Base-by-base conservation (phyloP, 495 filamentous ascomycete species). In the Cudoniella acicularis region DNA sequence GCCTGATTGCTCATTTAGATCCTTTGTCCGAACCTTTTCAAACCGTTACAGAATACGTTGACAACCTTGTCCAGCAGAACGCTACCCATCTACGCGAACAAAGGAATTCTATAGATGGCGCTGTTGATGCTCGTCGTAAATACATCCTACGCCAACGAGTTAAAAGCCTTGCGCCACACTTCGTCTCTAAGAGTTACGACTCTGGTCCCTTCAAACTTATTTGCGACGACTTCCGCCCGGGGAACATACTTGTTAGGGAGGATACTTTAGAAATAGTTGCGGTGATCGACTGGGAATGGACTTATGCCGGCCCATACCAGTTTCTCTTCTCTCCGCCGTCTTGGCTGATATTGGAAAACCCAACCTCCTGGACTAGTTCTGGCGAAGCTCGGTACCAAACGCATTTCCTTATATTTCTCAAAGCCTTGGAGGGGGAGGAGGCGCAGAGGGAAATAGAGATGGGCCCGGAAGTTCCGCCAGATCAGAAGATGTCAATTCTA, bases 151-250 rank as follows among this genome's bases (percentile, higher is more conserved):
- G 20, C 20, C 21, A 48, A 20, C 54, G 26, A 30, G 47, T 59
- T 16, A 59, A 59, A 42, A 48, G 27, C 10, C 36, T 48, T 17
- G 23, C 21, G 47, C 46, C 56, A 11, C 9, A 52, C 45, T 59
- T 59, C 17, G 49, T 24, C 11, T n/a, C 46, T 2, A 21, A 36
- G 10, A 36, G 41, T 13, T 50, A 51, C 20, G 53, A 66, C 11
- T 45, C 52, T 20, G 69, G 68, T 11, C 64, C 63, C 2, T 74
- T 74, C 58, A 71, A 69, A 50, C 54, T 74, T 0, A 61, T 70
- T 30, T 70, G 62, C 27, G 72, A 74, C 26, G 73, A 76, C 56
- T 59, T 74, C 27, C 57, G 62, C 1, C 68, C 64, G 10, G 68
- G 57, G 16, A 76, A 74, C 66, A 60, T 74, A 1, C 67, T 75